Base-by-base conservation (phyloP, 116 monocot genomes). In the Thalassia testudinum region DNA sequence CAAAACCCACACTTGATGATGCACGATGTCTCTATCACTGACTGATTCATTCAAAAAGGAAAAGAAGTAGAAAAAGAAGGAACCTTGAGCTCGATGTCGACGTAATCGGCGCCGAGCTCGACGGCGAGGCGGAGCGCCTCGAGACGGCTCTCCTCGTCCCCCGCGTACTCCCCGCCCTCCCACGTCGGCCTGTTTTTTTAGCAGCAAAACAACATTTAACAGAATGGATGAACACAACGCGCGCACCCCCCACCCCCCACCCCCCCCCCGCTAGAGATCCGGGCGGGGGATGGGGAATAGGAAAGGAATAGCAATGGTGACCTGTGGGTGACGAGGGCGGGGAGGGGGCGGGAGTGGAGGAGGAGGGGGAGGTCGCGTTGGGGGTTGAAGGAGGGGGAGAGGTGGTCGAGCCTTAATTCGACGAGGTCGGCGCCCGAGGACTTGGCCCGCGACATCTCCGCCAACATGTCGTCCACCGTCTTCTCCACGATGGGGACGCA, bases 141-240 rank as follows among this genome's bases (percentile, higher is more conserved):
- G 28, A 82, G 67, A 45, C 95, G 66, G 26, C 43, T 51, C 0
- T 12, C 47, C 47, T 97, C 88, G 47, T 88, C 82, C 62, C 95
- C 95, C 57, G 88, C 82, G 44, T 88, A 97, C 66, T 85, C 72
- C 60, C 95, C 95, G 59, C 95, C 95, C 71, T 88, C 89, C 95
- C 95, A 88, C 15, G 71, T 82, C 48, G 95, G 95, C 65, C 47
- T 18, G 17, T 1, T 17, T 47, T 47, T 14, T 21, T 18, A 14
- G 16, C 17, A 47, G 5, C 47, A 47, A 47, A 14, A 47, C 14
- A 14, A 47, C 5, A 47, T 4, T 5, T 12, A 47, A 21, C 16
- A 5, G 7, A 6, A 17, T 47, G 17, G 47, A 5, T 47, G 47
- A n/a, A 12, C 47, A n/a, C n/a, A n/a, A n/a, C n/a, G n/a, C n/a